Evolutionary conservation across 2,329 filamentous ascomycete species (phyloP), one percentile per base, ranked within the genome.

Genomic region (Fusarium camptoceras): DNA sequence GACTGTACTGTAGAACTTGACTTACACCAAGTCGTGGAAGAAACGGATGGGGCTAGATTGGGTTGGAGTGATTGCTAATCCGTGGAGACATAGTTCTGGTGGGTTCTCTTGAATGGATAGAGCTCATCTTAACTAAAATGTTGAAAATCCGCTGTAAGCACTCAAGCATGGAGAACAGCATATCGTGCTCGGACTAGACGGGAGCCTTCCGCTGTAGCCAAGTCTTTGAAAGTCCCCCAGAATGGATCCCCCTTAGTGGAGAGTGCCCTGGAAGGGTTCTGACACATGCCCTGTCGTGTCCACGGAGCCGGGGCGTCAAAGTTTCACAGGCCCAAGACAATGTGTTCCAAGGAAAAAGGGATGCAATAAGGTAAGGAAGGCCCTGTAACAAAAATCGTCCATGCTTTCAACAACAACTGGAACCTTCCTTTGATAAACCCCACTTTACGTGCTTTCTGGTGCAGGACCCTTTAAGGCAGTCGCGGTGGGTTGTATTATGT

Each of bases 351-450:
- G 64, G 48, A 30, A 65, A 61, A 62, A 53, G n/a, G 60, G 46
- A 46, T 41, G 37, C 39, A 42, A 15, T 56, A 64, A 31, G 22
- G 22, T 43, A 43, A 22, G 6, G 8, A 47, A 30, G 48, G 48
- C 24, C n/a, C 49, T 51, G 24, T 16, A 49, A 48, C 42, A 30
- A 49, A 34, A 66, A 55, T 31, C 50, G 39, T 62, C 65, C 42
- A 70, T 65, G 50, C 59, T 68, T 51, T 49, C 20, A 28, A 55
- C 44, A 10, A 46, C 59, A 54, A 57, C 68, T 71, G 67, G 68
- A 71, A 71, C 67, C 64, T 71, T 71, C 68, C 55, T 67, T 68
- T 64, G 47, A 30, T 20, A 18, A 20, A 49, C 62, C 53, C 63
- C 67, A 62, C 48, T 71, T 55, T 24, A 25, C 46, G 25, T 51